Conservation (phyloP, 768 basidiomycete genomes). For the Xerocomellus chrysenteron region DNA sequence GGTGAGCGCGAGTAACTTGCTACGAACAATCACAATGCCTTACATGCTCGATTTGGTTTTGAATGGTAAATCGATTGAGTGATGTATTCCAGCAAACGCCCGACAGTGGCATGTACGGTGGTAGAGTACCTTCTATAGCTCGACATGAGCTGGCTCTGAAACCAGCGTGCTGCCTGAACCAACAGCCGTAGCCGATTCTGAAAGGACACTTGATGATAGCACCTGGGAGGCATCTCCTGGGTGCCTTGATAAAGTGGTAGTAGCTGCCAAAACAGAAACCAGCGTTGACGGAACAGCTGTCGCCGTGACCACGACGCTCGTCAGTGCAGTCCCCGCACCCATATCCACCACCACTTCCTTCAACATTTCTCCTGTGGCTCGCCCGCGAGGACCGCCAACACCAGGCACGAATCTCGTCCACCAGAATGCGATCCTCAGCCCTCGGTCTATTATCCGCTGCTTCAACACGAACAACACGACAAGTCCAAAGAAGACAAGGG, state of each 20-base stretch:
- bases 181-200: not conserved
- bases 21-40: not conserved
- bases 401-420: slow-evolving; percentile 77
- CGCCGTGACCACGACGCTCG: slow-evolving; percentile 5
- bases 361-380: not conserved
- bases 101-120: not conserved
- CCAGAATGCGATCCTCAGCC: slow-evolving; percentile 79
- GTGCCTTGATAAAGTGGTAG: not conserved
- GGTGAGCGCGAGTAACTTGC: not conserved
- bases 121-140: slow-evolving; percentile 14
- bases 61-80: not conserved
- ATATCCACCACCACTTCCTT: slow-evolving; percentile 5
- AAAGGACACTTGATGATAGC: not conserved
- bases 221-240: not conserved
- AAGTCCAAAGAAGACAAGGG: slow-evolving; percentile 79
- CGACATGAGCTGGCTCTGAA: slow-evolving; percentile 10
- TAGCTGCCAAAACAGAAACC: slow-evolving; percentile 9
- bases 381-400: slow-evolving; percentile 1
- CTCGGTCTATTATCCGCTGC: slow-evolving; percentile 79
- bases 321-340: not conserved
- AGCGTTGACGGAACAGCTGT: slow-evolving; percentile 8
- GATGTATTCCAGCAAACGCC: not conserved
- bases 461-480: slow-evolving; percentile 87
- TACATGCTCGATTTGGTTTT: not conserved
- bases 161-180: not conserved